Conservation (phyloP, 306 rosid genomes). For the Cucurbita argyrosperma region DNA sequence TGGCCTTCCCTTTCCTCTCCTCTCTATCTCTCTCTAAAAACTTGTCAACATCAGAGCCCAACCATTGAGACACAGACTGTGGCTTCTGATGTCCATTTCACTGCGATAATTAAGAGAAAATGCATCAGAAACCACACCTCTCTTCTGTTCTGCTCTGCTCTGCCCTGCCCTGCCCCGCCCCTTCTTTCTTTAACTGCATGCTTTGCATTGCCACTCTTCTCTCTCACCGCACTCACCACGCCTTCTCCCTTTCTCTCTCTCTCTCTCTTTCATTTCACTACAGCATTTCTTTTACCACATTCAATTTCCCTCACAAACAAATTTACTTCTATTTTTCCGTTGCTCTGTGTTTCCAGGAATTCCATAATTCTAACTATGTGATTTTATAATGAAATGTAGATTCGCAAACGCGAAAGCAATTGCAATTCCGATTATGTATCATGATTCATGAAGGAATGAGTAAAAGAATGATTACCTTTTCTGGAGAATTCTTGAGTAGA, state of each 20-base stretch:
- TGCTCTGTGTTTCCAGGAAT: no score
- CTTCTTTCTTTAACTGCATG: background rate
- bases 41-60: conserved; percentile 40
- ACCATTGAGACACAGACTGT: conserved; percentile 15
- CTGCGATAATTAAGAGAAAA: conserved; percentile 25
- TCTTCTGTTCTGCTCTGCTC: background rate
- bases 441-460: background rate
- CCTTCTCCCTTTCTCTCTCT: background rate
- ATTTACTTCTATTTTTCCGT: background rate
- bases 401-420: background rate
- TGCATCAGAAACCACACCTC: background rate
- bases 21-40: conserved; percentile 15
- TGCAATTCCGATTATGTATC: background rate
- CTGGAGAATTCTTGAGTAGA: background rate
- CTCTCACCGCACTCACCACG: background rate
- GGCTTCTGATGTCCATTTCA: conserved; percentile 40
- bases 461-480: background rate
- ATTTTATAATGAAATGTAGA: background rate
- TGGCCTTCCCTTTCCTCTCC: conserved; percentile 20
- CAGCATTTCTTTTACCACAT: background rate
- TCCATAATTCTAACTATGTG: background rate
- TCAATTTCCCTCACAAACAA: background rate
- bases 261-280: background rate
- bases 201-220: background rate
- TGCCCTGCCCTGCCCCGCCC: no score